phyloP scores from a whole-genome alignment of 257 asterid genomes.

The Paulownia fortunei region DNA sequence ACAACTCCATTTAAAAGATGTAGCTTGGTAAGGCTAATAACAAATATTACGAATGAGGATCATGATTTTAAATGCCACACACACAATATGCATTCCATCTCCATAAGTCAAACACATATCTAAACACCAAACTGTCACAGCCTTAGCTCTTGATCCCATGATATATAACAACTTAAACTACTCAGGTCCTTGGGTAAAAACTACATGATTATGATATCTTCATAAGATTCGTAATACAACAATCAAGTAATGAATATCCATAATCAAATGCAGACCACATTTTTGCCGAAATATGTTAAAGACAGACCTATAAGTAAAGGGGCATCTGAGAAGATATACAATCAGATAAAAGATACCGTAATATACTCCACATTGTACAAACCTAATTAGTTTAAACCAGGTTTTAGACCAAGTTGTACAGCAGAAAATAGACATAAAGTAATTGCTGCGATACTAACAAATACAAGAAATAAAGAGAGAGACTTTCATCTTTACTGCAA shows the following conservation, averaged over 20 bases:
- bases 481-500: neutral
- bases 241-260: neutral
- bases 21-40: neutral
- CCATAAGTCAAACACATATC: neutral
- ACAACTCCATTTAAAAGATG: conserved; percentile 5
- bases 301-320: neutral
- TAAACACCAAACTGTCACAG: neutral
- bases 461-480: conserved; percentile 16
- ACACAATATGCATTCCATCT: neutral
- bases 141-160: conserved; percentile 12
- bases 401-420: neutral
- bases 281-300: conserved; percentile 31
- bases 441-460: neutral
- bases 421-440: neutral
- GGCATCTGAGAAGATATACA: neutral
- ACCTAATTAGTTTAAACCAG: neutral
- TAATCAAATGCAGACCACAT: conserved; percentile 31
- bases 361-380: neutral
- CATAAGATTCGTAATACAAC: conserved; percentile 6
- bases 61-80: neutral
- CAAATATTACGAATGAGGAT: neutral
- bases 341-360: neutral
- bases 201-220: neutral
- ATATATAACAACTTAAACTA: conserved; percentile 3
- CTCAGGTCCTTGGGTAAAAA: neutral